Evolutionary conservation across 495 filamentous ascomycete species (phyloP).

Genomic region (Pseudevernia furfuracea): DNA sequence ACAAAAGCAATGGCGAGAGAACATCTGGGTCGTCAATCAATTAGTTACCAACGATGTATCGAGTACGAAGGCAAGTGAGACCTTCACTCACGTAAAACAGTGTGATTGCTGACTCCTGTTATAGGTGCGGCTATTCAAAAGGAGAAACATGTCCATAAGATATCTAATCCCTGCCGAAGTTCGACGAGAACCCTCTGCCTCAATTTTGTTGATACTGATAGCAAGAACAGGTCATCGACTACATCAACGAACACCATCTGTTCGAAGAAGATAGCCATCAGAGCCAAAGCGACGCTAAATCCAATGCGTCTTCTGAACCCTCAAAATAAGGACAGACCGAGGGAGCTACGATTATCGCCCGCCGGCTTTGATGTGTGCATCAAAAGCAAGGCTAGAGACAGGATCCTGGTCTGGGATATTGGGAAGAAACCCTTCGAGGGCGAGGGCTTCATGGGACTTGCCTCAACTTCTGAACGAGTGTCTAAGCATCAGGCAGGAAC

Average conservation of each 20-base stretch:
- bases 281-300: neutral
- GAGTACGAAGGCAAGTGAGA: conserved; percentile 1
- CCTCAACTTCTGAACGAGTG: neutral
- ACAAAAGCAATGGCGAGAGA: conserved; percentile 10
- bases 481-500: neutral
- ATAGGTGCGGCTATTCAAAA: conserved; percentile 2
- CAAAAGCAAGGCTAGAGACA: neutral
- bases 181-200: neutral
- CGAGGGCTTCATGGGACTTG: neutral
- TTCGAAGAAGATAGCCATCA: neutral
- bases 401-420: neutral
- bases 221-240: neutral
- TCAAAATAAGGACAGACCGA: neutral
- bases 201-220: neutral
- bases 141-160: conserved; percentile 7
- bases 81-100: neutral
- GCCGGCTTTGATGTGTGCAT: neutral
- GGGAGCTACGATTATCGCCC: neutral
- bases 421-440: neutral
- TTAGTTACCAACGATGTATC: conserved; percentile 22
- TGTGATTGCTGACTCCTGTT: neutral
- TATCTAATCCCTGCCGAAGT: conserved; percentile 2
- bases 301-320: neutral
- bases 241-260: conserved; percentile 2
- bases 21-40: conserved; percentile 21